Evolutionary conservation across 306 rosid genomes (phyloP).

Genomic region (Ormosia emarginata): DNA sequence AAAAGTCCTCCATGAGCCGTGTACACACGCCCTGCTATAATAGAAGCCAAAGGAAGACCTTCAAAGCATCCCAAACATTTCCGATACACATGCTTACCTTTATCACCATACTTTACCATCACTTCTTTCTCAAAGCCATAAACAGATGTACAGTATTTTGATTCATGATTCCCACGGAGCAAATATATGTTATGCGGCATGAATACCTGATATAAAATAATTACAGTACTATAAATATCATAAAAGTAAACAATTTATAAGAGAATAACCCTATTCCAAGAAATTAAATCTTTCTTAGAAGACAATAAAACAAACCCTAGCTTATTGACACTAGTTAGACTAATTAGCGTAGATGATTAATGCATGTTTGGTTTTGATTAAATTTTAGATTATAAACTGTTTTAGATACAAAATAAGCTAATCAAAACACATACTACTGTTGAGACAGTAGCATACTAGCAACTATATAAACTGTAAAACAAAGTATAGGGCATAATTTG

Average conservation of each 20-base stretch:
- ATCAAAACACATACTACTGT: background rate
- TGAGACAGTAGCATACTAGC: background rate
- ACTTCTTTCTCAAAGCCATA: constrained; percentile 91
- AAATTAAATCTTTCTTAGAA: background rate
- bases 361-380: background rate
- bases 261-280: background rate
- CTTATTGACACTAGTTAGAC: background rate
- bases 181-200: constrained; percentile 61
- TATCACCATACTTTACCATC: constrained; percentile 65
- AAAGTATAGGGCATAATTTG: background rate
- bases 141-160: constrained; percentile 87
- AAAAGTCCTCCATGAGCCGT: constrained; percentile 94
- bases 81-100: constrained; percentile 80
- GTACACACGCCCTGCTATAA: constrained; percentile 69
- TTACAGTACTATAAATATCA: constrained; percentile 6
- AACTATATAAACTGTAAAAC: background rate
- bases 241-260: background rate
- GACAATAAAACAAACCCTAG: background rate
- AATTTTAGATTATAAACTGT: too few species aligned
- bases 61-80: constrained; percentile 93
- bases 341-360: background rate
- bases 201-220: constrained; percentile 42
- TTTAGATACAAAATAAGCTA: too few species aligned
- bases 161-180: constrained; percentile 87
- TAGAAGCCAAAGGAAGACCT: constrained; percentile 84